A percentile compares a stretch with the other conserved stretches of the same genome.
Conservation (phyloP, 306 rosid species). For the Bauhinia variegata region DNA sequence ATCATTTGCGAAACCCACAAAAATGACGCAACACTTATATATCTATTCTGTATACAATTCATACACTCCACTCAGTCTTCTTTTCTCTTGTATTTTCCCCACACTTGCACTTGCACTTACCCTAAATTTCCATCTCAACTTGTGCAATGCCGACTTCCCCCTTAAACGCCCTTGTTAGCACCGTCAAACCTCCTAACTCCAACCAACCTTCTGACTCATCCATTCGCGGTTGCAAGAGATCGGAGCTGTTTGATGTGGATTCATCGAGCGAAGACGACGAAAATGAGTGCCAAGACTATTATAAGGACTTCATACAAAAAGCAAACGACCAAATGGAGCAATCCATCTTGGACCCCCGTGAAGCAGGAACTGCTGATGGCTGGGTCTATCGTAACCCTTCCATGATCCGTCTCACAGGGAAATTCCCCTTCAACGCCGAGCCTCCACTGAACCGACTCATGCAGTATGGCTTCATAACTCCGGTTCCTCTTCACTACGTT, state of each 20-base stretch:
- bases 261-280: constrained; percentile 59
- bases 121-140: neutral
- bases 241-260: constrained; percentile 22
- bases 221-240: constrained; percentile 28
- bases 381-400: constrained; percentile 69
- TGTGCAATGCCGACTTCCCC: constrained; percentile 69
- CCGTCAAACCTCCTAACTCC: constrained; percentile 39
- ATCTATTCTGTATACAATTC: too few species aligned
- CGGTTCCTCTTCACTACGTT: constrained; percentile 79
- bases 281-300: neutral
- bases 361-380: constrained; percentile 68
- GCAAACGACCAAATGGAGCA: constrained; percentile 53
- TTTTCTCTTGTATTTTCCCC: too few species aligned
- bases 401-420: constrained; percentile 77
- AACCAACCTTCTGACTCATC: constrained; percentile 39
- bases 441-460: constrained; percentile 67
- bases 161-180: constrained; percentile 42
- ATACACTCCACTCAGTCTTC: too few species aligned
- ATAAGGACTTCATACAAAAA: constrained; percentile 36
- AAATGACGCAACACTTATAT: too few species aligned
- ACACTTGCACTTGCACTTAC: too few species aligned
- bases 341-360: constrained; percentile 57
- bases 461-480: constrained; percentile 85
- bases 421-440: constrained; percentile 79
- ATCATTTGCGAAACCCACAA: too few species aligned